These are phyloP conservation scores for Lactarius vividus DNA, from an alignment of 768 basidiomycete genomes.

Conservation along the genomic window DNA sequence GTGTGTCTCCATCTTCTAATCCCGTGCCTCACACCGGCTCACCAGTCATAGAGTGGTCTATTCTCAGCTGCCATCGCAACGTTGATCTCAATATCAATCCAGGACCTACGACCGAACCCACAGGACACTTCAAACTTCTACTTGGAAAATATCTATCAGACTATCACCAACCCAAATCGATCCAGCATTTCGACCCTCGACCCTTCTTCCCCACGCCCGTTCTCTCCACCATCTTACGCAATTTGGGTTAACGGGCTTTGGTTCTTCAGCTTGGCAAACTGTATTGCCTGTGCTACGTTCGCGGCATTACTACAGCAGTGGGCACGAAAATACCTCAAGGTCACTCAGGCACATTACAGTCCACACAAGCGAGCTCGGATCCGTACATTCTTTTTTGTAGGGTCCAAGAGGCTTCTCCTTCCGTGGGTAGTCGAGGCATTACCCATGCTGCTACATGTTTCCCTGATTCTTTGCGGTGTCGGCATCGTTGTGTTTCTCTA, in stretches of 20 bases:
- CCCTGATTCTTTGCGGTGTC: constrained; percentile 11
- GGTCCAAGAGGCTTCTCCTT: background rate
- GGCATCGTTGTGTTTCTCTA: constrained; percentile 10
- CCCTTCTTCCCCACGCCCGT: background rate
- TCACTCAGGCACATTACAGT: background rate
- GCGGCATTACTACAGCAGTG: background rate
- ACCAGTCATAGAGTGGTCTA: background rate
- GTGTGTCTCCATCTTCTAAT: background rate
- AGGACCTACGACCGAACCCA: background rate
- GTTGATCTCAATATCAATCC: background rate
- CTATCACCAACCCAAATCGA: background rate
- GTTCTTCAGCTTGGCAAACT: constrained; percentile 1
- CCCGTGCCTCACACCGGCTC: background rate
- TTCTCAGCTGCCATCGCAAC: background rate
- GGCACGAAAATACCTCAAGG: background rate
- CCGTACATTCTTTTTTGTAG: background rate
- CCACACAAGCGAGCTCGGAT: constrained; percentile 7
- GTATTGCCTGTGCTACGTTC: background rate
- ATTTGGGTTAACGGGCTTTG: background rate
- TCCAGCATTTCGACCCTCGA: background rate
- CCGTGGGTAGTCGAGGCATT: background rate
- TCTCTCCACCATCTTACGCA: background rate
- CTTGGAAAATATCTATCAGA: background rate
- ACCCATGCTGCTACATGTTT: constrained; percentile 12
- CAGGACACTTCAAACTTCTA: background rate